These are phyloP conservation scores for Helenozyma baotianmanensis DNA, from an alignment of 805 yeast species.

Conservation along the genomic window DNA sequence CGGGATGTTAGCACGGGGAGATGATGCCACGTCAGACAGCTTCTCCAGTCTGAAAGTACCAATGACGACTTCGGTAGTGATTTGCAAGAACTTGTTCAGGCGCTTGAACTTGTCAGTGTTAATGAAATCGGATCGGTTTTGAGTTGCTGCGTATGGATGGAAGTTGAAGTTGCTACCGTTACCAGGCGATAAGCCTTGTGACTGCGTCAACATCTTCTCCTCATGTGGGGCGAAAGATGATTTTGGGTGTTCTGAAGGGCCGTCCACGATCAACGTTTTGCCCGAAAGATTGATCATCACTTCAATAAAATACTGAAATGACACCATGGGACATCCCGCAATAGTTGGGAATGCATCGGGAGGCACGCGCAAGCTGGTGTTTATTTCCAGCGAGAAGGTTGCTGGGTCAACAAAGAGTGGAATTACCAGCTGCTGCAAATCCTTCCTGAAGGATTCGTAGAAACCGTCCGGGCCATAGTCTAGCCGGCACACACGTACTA, in stretches of 20 bases:
- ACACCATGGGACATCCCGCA: constrained; percentile 61
- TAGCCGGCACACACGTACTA: constrained; percentile 71
- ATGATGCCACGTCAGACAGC: neutral
- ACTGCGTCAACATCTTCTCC: constrained; percentile 1
- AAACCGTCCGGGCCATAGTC: constrained; percentile 56
- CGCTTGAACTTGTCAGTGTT: constrained; percentile 79
- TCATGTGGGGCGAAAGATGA: constrained; percentile 5
- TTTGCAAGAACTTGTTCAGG: constrained; percentile 71
- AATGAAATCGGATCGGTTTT: constrained; percentile 43
- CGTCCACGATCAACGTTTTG: constrained; percentile 36
- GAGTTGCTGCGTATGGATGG: constrained; percentile 18
- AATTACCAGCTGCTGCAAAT: constrained; percentile 67
- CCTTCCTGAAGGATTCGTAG: constrained; percentile 75
- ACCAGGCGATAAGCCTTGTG: constrained; percentile 8
- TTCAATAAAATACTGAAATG: constrained; percentile 82
- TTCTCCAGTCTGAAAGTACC: constrained; percentile 64
- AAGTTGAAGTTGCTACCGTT: constrained; percentile 19
- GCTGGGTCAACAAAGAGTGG: constrained; percentile 77
- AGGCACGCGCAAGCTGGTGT: constrained; percentile 67
- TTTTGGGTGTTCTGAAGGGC: constrained; percentile 14
- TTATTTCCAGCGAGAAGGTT: constrained; percentile 51
- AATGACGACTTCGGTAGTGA: constrained; percentile 72
- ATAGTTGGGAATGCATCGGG: constrained; percentile 85
- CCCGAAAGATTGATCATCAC: constrained; percentile 78
- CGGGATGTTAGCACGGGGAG: neutral